Base-by-base conservation (phyloP, 345 rosid species). In the Eucalyptus coolabah region DNA sequence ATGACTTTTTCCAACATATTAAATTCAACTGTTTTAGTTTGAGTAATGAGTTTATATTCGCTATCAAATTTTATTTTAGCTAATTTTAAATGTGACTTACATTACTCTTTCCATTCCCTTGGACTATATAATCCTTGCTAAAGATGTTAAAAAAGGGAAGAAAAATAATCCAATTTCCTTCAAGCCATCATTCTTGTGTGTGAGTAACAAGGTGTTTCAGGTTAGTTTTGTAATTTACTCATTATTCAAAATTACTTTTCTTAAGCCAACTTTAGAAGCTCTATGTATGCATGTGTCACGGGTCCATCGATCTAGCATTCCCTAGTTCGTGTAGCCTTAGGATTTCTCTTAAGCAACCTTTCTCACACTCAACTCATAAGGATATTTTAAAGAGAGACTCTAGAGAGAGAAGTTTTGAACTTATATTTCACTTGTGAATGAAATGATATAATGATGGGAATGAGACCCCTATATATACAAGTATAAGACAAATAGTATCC, bases 271-370 rank as follows among this genome's bases (percentile, higher is more conserved):
- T 34, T 34, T 34, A 9, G 81, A 19, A 72, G 83, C 28, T 11
- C 2, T 40, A 23, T 40, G 15, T 37, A 37, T 37, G 45, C 15
- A 72, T 72, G 47, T 53, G 24, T 53, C 59, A 53, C 10, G 47
- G 24, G 56, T 0, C 10, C 1, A 53, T 53, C 4, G 0, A 53
- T 53, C 24, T 53, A 53, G 56, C 9, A 1, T 51, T 51, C 23
- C 23, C 9, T 51, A 51, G 23, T 0, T 8, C 24, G 4, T 53
- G 56, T 0, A 0, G 1, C 5, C 9, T 53, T 53, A 53, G 2
- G 59, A 53, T 53, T 53, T 53, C 56, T 53, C 24, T 53, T 0
- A 53, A 53, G 56, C 10, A 53, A 0, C 56, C 0, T 53, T 53
- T 53, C 5, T 53, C 10, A 53, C 10, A 53, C 59, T 53, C 1